These are phyloP conservation scores for Senna tora DNA, from an alignment of 306 rosid species.

Conservation along the genomic window DNA sequence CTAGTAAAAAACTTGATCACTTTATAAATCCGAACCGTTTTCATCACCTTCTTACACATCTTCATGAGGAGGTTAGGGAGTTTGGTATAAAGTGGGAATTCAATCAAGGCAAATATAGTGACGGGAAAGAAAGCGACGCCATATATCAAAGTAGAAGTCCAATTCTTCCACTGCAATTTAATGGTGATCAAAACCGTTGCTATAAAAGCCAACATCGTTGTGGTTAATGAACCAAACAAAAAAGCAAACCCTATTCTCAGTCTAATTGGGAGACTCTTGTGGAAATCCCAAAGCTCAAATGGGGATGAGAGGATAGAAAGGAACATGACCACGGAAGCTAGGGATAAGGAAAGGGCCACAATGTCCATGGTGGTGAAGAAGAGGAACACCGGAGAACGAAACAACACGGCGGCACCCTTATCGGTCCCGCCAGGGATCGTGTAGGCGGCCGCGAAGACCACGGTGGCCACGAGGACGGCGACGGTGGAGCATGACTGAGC, in stretches of 20 bases:
- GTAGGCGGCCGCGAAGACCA: conserved; percentile 47
- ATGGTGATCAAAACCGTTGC: conserved; percentile 39
- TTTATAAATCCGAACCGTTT: not conserved
- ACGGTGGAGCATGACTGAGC: conserved; percentile 45
- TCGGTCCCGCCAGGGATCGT: conserved; percentile 34
- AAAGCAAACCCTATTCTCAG: conserved; percentile 36
- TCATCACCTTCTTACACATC: not conserved
- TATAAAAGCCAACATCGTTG: conserved; percentile 43
- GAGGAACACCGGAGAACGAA: conserved; percentile 31
- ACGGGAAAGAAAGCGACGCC: conserved; percentile 42
- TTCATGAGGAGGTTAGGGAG: not conserved
- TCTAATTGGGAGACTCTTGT: conserved; percentile 33
- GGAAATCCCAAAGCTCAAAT: conserved; percentile 35
- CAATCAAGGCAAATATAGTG: conserved; percentile 34
- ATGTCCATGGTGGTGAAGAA: conserved; percentile 45
- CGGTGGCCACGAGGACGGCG: conserved; percentile 40
- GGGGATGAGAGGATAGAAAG: conserved; percentile 48
- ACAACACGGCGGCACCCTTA: not conserved
- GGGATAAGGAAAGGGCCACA: conserved; percentile 39
- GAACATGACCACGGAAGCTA: conserved; percentile 50
- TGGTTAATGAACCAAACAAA: conserved; percentile 37
- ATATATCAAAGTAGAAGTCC: conserved; percentile 35
- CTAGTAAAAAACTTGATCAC: not conserved
- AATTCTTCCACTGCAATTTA: not conserved
- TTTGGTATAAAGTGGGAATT: conserved; percentile 34